Evolutionary conservation across 1,139 yeast species (phyloP), one percentile per base, ranked within the genome.

Genomic region (Geotrichum macrosporum): DNA sequence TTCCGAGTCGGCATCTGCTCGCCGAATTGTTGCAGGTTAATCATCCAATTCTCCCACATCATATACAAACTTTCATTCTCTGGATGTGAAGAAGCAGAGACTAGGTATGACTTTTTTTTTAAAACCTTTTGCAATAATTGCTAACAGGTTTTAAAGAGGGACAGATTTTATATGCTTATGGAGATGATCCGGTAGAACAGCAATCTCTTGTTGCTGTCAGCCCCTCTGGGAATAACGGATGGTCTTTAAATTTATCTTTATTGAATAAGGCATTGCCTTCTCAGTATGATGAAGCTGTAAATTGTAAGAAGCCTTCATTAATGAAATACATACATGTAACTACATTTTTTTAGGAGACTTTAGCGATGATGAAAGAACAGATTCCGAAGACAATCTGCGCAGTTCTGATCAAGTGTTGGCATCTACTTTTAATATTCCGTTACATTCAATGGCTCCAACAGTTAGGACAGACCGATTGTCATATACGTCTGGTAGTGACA

Each of bases 401-500:
- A 8, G 18, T 30, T 12, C 16, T 30, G 9, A 30, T 21, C n/a
- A n/a, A n/a, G n/a, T n/a, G n/a, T n/a, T n/a, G n/a, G n/a, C n/a
- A n/a, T n/a, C n/a, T n/a, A n/a, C n/a, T n/a, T n/a, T n/a, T n/a
- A n/a, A n/a, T n/a, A n/a, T n/a, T n/a, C n/a, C n/a, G n/a, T 38
- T 18, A 12, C 31, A 40, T 29, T 21, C 35, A 15, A n/a, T 18
- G n/a, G 20, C 46, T 27, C 33, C 41, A 18, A 6, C 27, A 24
- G 27, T 24, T 10, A 35, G 31, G 16, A 38, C 46, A 20, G 50
- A 53, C 46, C 50, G 56, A 31, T 27, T 35, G 15, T 54, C 61
- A 3, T 56, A 57, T 33, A 47, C 57, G 8, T 53, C 57, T 12
- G 61, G 60, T 8, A 56, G 62, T 41, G 61, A 61, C 16, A 38